Base-by-base conservation (phyloP, 1,139 yeast genomes). In the Arxiozyma bovina region DNA sequence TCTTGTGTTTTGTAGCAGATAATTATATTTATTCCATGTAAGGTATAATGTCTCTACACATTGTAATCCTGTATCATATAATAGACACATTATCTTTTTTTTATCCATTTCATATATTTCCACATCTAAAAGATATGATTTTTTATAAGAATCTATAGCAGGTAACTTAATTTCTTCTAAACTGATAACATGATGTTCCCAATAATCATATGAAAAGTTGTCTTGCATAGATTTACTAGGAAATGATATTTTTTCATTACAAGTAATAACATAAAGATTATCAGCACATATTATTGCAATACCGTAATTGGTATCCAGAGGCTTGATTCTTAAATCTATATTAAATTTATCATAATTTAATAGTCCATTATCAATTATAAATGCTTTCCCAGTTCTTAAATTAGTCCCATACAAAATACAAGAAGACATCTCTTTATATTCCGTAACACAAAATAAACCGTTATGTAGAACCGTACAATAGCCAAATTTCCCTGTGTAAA, bases 1-100 rank as follows among this genome's bases (percentile, higher is more conserved):
- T 48, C 65, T 60, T 4, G 69, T 63, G 20, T 66, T 60, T 42
- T 58, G 60, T 22, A 66, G 51, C 11, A 65, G 50, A 51, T 58
- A 60, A 49, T 60, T 62, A n/a, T 61, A 56, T n/a, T 55, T 53
- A 34, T 62, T 60, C 55, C 58, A 56, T 1, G 68, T 60, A 20
- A 53, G 51, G 45, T 62, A 65, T 5, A 59, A 53, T 21, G 58
- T 53, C 3, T 58, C 59, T 22, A 55, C 53, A 12, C 66, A 53
- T 47, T 58, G 57, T 4, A 67, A 42, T 4, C 69, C 68, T 49
- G 58, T 60, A 21, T 58, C 53, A 45, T 55, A 62, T 22, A 63
- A 49, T 7, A 65, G 50, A 41, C 49, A 46, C n/a, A 60, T 61
- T 12, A 63, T 21, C 22, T 44, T 52, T 11, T 51, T 42, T 6